phyloP scores from a whole-genome alignment of 495 filamentous ascomycete genomes.

The Penicillium alfredii region DNA sequence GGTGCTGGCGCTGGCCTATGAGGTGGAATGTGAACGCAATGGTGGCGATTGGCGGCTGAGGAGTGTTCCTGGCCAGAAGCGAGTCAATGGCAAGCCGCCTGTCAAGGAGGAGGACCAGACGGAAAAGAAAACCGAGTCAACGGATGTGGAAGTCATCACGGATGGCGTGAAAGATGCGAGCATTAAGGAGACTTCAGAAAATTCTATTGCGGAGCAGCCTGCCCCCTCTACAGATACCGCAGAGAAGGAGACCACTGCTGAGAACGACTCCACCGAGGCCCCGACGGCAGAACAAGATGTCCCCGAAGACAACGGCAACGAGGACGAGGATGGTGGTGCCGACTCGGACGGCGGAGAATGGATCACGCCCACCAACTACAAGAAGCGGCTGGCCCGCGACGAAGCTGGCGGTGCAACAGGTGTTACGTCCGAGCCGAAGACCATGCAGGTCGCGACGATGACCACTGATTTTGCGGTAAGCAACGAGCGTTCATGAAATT shows the following conservation, averaged over 20 bases:
- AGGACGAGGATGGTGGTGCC: conserved; percentile 45
- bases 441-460: conserved; percentile 76
- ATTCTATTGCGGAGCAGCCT: conserved; percentile 13
- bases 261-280: conserved; percentile 13
- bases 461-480: conserved; percentile 90
- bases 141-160: conserved; percentile 27
- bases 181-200: conserved; percentile 14
- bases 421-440: conserved; percentile 48
- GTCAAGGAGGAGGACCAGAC: conserved; percentile 29
- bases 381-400: conserved; percentile 70
- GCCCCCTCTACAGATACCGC: conserved; percentile 7
- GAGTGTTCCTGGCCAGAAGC: conserved; percentile 69
- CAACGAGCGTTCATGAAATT: neutral
- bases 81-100: conserved; percentile 64
- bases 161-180: conserved; percentile 25
- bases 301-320: conserved; percentile 25
- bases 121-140: conserved; percentile 20
- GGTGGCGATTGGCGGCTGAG: conserved; percentile 77
- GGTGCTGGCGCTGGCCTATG: conserved; percentile 84
- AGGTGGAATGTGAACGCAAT: conserved; percentile 79
- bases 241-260: conserved; percentile 2
- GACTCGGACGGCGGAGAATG: conserved; percentile 70
- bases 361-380: conserved; percentile 93
- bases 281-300: conserved; percentile 8
- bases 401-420: conserved; percentile 39